phyloP scores from a whole-genome alignment of 768 basidiomycete genomes.

The Auricularia cornea region DNA sequence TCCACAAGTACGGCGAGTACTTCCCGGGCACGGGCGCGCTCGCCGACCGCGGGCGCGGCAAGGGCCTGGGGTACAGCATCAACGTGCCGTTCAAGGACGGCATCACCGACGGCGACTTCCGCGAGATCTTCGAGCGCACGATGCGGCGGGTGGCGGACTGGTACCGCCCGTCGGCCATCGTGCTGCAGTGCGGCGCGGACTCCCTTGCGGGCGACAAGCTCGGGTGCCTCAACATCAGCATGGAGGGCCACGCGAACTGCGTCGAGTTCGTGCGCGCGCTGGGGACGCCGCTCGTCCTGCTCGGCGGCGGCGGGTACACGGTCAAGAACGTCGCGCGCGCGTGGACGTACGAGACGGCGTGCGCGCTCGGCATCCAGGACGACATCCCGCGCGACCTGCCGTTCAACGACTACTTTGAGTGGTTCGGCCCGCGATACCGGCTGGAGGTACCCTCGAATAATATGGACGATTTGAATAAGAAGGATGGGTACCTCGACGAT shows the following conservation, averaged over 20 bases:
- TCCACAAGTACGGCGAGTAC: slow-evolving; percentile 96
- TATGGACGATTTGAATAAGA: slow-evolving; percentile 87
- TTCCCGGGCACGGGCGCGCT: slow-evolving; percentile 87
- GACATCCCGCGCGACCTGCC: slow-evolving; percentile 70
- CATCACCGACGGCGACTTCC: slow-evolving; percentile 81
- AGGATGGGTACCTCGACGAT: slow-evolving; percentile 69
- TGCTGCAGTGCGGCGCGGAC: slow-evolving; percentile 94
- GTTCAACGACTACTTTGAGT: slow-evolving; percentile 90
- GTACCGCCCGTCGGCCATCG: slow-evolving; percentile 77
- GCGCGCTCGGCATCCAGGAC: slow-evolving; percentile 80
- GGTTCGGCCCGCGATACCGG: slow-evolving; percentile 93
- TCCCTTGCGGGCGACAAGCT: slow-evolving; percentile 92
- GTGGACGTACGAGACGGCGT: slow-evolving; percentile 96
- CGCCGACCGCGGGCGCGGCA: slow-evolving; percentile 75
- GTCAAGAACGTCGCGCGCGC: slow-evolving; percentile 91
- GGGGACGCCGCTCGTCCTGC: slow-evolving; percentile 78
- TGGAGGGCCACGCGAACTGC: slow-evolving; percentile 91
- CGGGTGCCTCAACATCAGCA: slow-evolving; percentile 91
- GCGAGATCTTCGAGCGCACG: slow-evolving; percentile 85
- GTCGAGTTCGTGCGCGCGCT: slow-evolving; percentile 78
- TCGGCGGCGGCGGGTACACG: slow-evolving; percentile 96
- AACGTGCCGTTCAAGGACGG: slow-evolving; percentile 95
- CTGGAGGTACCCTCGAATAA: slow-evolving; percentile 88
- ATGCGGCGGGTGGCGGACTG: slow-evolving; percentile 80
- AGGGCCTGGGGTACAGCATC: slow-evolving; percentile 79